Conservation (phyloP, 495 filamentous ascomycete genomes). For the Lasiosphaeria miniovina region DNA sequence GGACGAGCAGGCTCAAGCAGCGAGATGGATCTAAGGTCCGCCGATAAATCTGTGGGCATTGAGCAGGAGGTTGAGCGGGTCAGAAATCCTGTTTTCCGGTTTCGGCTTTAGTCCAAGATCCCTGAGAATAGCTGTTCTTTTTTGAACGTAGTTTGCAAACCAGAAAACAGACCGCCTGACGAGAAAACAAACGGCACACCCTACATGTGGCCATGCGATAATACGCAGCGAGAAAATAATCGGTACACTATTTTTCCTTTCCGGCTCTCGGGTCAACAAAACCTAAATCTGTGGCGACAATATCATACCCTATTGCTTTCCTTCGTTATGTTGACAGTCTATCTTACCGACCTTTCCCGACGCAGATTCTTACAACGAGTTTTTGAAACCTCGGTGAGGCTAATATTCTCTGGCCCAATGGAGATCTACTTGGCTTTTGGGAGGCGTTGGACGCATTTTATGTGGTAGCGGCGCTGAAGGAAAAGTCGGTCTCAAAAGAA, state of each 20-base stretch:
- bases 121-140: not conserved
- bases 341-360: not conserved
- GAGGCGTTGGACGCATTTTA: not conserved
- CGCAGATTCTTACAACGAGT: not conserved
- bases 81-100: not conserved
- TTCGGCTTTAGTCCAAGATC: not conserved
- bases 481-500: slow-evolving; percentile 9
- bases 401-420: not conserved
- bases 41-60: slow-evolving; percentile 13
- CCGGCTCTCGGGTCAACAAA: slow-evolving; percentile 2
- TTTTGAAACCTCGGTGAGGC: not conserved
- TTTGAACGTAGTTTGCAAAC: not conserved
- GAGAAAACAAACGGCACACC: too few species aligned
- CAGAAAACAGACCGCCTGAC: too few species aligned
- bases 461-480: not conserved
- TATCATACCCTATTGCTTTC: slow-evolving; percentile 21
- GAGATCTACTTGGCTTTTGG: too few species aligned
- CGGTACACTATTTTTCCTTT: slow-evolving; percentile 5
- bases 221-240: slow-evolving; percentile 5
- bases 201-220: not conserved
- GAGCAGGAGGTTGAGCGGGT: not conserved
- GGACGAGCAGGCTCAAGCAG: slow-evolving; percentile 62
- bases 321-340: not conserved
- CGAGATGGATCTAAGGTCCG: slow-evolving; percentile 29
- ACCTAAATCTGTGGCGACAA: slow-evolving; percentile 2